phyloP scores from a whole-genome alignment of 2,329 filamentous ascomycete genomes.

The Trichophyton rubrum region DNA sequence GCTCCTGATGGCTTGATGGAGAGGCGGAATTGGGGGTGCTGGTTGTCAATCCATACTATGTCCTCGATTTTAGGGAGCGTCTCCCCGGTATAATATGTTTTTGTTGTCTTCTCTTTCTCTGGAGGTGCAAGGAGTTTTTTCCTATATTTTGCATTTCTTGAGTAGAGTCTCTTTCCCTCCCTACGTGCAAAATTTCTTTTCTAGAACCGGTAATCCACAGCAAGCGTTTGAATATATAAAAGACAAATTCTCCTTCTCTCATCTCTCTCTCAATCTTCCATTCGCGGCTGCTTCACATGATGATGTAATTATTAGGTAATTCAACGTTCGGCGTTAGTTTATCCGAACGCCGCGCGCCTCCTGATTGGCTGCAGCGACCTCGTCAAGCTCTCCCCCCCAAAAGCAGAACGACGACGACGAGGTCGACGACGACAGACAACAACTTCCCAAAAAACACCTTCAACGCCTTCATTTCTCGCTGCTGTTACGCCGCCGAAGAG shows the following conservation, averaged over 20 bases:
- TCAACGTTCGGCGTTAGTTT: neutral
- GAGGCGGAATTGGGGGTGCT: neutral
- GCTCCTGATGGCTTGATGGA: neutral
- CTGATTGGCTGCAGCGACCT: constrained; percentile 2
- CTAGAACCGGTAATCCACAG: neutral
- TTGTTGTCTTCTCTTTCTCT: neutral
- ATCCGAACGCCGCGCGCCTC: neutral
- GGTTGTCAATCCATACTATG: neutral
- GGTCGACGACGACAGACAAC: neutral
- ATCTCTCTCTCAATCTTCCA: neutral
- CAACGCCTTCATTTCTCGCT: neutral
- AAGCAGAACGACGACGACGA: neutral
- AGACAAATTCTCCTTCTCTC: neutral
- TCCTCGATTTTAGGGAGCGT: neutral
- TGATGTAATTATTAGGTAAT: constrained; percentile 2
- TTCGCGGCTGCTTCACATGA: neutral
- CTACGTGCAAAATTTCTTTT: neutral
- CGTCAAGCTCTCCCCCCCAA: constrained; percentile 4
- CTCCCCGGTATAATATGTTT: neutral
- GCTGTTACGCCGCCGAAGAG: no score
- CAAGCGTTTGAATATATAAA: constrained; percentile 3
- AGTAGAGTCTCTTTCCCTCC: neutral
- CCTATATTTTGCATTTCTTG: neutral
- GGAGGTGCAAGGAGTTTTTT: constrained; percentile 1
- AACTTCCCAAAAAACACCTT: neutral